Evolutionary conservation across 352 stramenopile species (phyloP), one percentile per base, ranked within the genome.

Genomic region (Labyrinthula sp.): DNA sequence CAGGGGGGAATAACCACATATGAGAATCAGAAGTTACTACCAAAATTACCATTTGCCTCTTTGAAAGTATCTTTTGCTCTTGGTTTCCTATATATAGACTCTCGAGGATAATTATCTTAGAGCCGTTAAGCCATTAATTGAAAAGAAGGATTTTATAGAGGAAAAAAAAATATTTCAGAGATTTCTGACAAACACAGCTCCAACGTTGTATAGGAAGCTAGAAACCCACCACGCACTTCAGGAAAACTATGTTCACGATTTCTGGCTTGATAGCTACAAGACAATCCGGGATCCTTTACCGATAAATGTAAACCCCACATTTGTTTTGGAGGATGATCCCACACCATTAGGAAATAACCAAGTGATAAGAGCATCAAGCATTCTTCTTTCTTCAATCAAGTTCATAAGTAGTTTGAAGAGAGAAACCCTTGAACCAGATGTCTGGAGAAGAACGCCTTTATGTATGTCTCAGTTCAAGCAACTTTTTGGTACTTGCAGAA

Each of bases 231-330:
- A n/a, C n/a, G n/a, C n/a, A n/a, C n/a, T n/a, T n/a, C n/a, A 47
- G 33, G 65, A 66, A 27, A 69, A 52, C 35, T 79, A 69, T 48
- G 58, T 79, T 0, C 68, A 79, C 17, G 73, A 79, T 46, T 82
- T 82, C 24, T 45, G 38, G 38, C 35, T 12, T 14, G 38, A 37
- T 29, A 69, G 77, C 21, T 95, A 95, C 59, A 60, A 94, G 4
- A 82, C 80, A 55, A 77, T 82, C 40, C 74, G 84, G 60, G 74
- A 62, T 33, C 81, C 68, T 7, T 75, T 93, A 5, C 79, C 92
- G 39, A 67, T 95, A 37, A 93, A 95, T 58, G 68, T 93, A 17
- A 95, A 95, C 60, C 81, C 82, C 21, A 92, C 89, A 58, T 93
- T 94, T 68, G 67, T 93, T 24, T 54, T 94, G 20, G 80, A 45